A percentile compares a stretch with the other conserved stretches of the same genome.
Conservation (phyloP, 176 grass and related monocot genomes). For the Alloteropsis semialata region DNA sequence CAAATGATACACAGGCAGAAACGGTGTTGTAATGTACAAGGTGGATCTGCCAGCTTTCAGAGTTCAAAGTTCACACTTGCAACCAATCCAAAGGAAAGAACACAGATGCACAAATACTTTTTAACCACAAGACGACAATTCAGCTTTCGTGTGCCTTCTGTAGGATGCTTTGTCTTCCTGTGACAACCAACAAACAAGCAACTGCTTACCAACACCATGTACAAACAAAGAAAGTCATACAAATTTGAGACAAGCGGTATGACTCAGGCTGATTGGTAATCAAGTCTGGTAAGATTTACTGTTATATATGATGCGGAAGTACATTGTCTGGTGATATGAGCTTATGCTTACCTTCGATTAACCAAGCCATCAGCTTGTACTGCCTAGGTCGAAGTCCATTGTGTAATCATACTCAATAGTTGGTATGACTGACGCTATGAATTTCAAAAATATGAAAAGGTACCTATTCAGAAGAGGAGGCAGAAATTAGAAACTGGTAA, state of each 20-base stretch:
- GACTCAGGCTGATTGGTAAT: background rate
- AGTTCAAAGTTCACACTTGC: conserved; percentile 12
- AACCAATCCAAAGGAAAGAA: conserved; percentile 20
- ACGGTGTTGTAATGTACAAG: conserved; percentile 22
- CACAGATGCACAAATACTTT: conserved; percentile 23
- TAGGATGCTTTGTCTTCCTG: background rate
- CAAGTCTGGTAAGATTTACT: background rate
- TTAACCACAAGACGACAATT: background rate
- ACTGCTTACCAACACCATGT: background rate
- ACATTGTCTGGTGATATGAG: background rate
- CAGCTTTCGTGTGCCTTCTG: background rate
- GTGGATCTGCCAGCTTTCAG: background rate
- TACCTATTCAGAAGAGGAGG: conserved; percentile 47
- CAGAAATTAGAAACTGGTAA: background rate
- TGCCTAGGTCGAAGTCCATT: conserved; percentile 90
- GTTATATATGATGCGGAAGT: background rate
- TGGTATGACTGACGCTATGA: conserved; percentile 89
- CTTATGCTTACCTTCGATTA: conserved; percentile 17
- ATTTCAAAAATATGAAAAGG: conserved; percentile 97
- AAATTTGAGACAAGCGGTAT: background rate
- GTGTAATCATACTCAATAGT: conserved; percentile 98
- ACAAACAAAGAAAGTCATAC: background rate
- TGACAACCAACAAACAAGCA: conserved; percentile 6
- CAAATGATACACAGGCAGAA: background rate
- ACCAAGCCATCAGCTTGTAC: conserved; percentile 53